Evolutionary conservation across 2,329 filamentous ascomycete species (phyloP).

Genomic region (Teratosphaeriaceae sp.): DNA sequence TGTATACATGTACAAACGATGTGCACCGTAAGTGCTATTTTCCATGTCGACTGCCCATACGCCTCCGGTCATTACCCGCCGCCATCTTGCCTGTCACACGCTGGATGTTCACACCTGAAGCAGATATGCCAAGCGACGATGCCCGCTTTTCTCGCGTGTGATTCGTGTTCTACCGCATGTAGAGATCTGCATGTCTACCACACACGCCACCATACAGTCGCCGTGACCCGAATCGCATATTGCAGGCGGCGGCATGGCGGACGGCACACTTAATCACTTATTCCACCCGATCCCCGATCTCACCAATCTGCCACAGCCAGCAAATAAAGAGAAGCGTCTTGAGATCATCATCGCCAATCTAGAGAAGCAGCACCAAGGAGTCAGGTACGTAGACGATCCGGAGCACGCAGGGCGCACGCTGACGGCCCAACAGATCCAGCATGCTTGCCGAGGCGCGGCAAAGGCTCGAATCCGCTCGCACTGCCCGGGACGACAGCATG

Average conservation of each 20-base stretch:
- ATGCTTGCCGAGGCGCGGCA: conserved; percentile 13
- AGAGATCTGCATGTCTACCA: too few species aligned
- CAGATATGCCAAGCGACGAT: too few species aligned
- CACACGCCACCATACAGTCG: too few species aligned
- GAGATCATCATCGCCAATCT: conserved; percentile 19
- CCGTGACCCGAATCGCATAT: too few species aligned
- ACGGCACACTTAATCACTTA: conserved; percentile 12
- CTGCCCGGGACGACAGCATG: conserved; percentile 3
- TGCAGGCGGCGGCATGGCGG: background rate
- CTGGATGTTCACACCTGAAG: too few species aligned
- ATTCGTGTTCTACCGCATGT: too few species aligned
- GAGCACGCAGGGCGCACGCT: background rate
- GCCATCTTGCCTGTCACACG: too few species aligned
- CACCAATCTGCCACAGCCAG: conserved; percentile 10
- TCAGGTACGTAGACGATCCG: conserved; percentile 4
- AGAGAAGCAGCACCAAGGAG: conserved; percentile 15
- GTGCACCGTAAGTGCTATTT: too few species aligned
- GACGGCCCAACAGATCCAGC: conserved; percentile 2
- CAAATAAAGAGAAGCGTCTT: conserved; percentile 14
- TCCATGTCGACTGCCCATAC: too few species aligned
- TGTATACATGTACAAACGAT: too few species aligned
- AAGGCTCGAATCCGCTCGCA: conserved; percentile 2
- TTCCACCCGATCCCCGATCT: conserved; percentile 14
- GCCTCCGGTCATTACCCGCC: too few species aligned
- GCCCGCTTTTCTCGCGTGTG: too few species aligned